Evolutionary conservation across 306 rosid genomes (phyloP).

Genomic region (Cucurbita moschata): DNA sequence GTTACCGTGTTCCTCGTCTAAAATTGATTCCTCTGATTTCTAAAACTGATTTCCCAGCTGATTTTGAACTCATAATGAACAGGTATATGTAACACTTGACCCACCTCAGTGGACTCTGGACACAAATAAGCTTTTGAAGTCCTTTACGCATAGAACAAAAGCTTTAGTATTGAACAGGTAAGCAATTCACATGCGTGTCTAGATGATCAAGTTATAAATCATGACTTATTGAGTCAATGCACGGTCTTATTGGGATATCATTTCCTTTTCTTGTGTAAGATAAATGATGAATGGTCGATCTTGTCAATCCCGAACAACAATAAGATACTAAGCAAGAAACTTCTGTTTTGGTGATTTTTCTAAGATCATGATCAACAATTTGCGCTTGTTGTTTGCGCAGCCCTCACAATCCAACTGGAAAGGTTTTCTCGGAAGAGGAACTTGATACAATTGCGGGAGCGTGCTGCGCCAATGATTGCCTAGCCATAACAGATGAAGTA

Average conservation of each 20-base stretch:
- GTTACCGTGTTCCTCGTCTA: not conserved
- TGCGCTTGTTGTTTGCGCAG: constrained; percentile 18
- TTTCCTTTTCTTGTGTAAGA: not conserved
- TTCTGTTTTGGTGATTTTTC: not conserved
- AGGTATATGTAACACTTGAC: constrained; percentile 61
- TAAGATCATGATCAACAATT: not conserved
- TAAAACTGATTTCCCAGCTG: not conserved
- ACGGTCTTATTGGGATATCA: not conserved
- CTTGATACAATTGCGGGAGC: constrained; percentile 62
- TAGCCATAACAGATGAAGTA: constrained; percentile 93
- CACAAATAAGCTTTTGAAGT: constrained; percentile 34
- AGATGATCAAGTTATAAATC: not conserved
- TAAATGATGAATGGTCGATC: not conserved
- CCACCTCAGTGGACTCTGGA: constrained; percentile 76
- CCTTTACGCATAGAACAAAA: constrained; percentile 59
- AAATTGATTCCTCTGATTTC: not conserved
- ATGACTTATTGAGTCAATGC: not conserved
- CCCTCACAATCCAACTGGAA: constrained; percentile 94
- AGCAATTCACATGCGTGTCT: not conserved
- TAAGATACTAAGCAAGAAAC: not conserved
- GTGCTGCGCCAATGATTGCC: constrained; percentile 36
- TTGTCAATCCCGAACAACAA: not conserved
- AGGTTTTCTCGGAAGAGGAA: constrained; percentile 69
- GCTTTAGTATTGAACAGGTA: constrained; percentile 72
- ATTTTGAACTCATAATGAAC: constrained; percentile 9